Base-by-base conservation (phyloP, 2,329 filamentous ascomycete species). In the Penicillium hordei region DNA sequence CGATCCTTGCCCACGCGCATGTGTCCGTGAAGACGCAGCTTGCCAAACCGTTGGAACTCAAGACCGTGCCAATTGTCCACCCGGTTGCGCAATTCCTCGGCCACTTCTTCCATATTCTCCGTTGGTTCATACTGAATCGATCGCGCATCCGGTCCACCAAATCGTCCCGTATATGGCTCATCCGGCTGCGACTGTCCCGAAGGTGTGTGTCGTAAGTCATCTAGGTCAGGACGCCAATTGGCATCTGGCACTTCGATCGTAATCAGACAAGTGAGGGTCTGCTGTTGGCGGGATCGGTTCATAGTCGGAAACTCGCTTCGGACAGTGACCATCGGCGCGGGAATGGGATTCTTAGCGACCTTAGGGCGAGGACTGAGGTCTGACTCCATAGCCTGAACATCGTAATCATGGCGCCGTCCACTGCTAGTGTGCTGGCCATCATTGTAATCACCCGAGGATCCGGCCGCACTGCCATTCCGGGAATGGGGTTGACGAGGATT, bases 21-120 rank as follows among this genome's bases (percentile, higher is more conserved):
- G 2, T 89, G 93, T 29, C 92, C 93, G 69, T 96, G 93, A 33
- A 97, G 80, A 33, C 93, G 87, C 64, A 99, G 82, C 71, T 94
- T 96, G 61, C 94, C 94, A 72, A 99, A 99, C 63, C 90, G 86
- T 70, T 86, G 86, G 70, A 97, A 97, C 71, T 97, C 93, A 21
- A 99, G 81, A 0, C 94, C 93, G 72, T 99, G 94, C 94, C 94
- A 99, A 67, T 97, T 97, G 68, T 99, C 94, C 12, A 99, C 94
- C n/a, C 93, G 88, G 45, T 81, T 85, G 57, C 91, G 87, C 58
- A 99, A 78, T 61, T 87, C 90, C 69, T 97, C 91, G 0, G 93
- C 95, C 70, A 94, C 89, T 63, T 93, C 88, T 54, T 94, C 89
- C 57, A 97, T 74, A 5, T 87, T 86, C 66, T 93, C 89, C 3